Base-by-base conservation (phyloP, 2,329 filamentous ascomycete species). In the Decorospora gaudefroyi region DNA sequence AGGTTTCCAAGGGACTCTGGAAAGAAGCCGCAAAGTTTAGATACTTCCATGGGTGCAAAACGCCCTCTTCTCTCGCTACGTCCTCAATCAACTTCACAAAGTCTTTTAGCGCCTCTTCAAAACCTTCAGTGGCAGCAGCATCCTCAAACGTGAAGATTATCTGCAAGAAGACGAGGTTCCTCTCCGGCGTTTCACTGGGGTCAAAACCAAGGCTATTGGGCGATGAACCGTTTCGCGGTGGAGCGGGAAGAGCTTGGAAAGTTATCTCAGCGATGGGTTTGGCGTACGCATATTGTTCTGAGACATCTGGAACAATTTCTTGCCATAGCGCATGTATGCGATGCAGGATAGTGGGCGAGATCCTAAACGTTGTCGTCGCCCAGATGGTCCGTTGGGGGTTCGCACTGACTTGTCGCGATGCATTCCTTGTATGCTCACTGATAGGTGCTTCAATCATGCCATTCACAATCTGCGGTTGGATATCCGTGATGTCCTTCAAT, bases 11-110 rank as follows among this genome's bases (percentile, higher is more conserved):
- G 4, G 68, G 67, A 32, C 69, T 59, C 46, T 73, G 70, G 47
- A 61, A 71, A 9, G 42, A 39, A 2, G 58, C 65, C 6, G 70
- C 69, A 42, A 70, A 72, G 44, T 69, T 72, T 21, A 67, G 36
- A 33, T 69, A 67, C 31, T 50, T 49, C 30, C 36, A 52, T 1
- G 19, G 42, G 23, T 52, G 49, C 15, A 49, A 34, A 1, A 62
- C 46, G 2, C 50, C 57, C 31, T 60, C 53, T 9, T 49, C 40
- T 25, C 53, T 49, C 1, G 60, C 52, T 1, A 57, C 26, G 0
- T 51, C 48, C 7, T 63, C 51, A 5, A 64, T 40, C 10, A 51
- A 17, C 32, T 53, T 47, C n/a, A 61, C 30, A 25, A 59, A 42
- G 4, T 58, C 49, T 13, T 56, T 62, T 11, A 59, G 18, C 3